These are phyloP conservation scores for Pezicula neosporulosa DNA, from an alignment of 2,329 filamentous ascomycete species.

Conservation along the genomic window DNA sequence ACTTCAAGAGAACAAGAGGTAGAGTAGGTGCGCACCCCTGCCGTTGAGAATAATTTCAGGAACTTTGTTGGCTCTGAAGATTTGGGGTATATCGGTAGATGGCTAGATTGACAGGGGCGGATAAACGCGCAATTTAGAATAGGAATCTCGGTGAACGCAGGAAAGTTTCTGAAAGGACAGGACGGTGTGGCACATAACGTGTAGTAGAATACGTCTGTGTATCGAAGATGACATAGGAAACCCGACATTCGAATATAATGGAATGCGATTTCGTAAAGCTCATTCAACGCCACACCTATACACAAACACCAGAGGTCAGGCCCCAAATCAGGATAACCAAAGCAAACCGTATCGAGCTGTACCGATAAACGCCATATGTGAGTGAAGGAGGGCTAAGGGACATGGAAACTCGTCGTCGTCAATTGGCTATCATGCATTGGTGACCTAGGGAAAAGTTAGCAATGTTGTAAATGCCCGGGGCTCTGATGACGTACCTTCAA, in stretches of 20 bases:
- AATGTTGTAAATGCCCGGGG: slow-evolving; percentile 3
- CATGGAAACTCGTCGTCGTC: slow-evolving; percentile 34
- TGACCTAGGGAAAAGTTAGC: slow-evolving; percentile 40
- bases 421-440: slow-evolving; percentile 50
- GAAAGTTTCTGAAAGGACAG: slow-evolving; percentile 27
- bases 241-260: slow-evolving; percentile 9
- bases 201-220: slow-evolving; percentile 8
- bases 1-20: not conserved
- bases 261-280: slow-evolving; percentile 22
- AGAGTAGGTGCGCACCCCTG: not conserved
- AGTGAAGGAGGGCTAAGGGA: slow-evolving; percentile 24
- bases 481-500: slow-evolving; percentile 67
- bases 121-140: slow-evolving; percentile 6
- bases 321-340: slow-evolving; percentile 17
- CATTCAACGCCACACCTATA: slow-evolving; percentile 28
- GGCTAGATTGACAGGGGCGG: not conserved
- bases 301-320: slow-evolving; percentile 22
- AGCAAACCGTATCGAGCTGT: slow-evolving; percentile 19
- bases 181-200: slow-evolving; percentile 22
- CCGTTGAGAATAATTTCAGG: not conserved
- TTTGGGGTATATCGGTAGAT: not conserved
- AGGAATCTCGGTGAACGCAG: not conserved
- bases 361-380: slow-evolving; percentile 23
- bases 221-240: slow-evolving; percentile 19
- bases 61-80: not conserved